Base-by-base conservation (phyloP, 1,139 yeast genomes). In the Arxiozyma bovina region DNA sequence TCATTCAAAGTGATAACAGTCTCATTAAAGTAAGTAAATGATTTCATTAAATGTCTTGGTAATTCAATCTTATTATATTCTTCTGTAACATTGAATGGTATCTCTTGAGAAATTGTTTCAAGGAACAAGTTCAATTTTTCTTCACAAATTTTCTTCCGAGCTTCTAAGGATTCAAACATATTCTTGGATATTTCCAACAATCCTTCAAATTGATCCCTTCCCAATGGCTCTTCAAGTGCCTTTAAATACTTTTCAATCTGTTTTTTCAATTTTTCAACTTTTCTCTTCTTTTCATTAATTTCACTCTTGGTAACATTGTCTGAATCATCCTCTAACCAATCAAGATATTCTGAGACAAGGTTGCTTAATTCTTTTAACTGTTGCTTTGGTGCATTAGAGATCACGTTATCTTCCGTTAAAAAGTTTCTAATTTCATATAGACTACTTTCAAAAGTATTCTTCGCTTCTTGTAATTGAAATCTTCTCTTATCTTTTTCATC, bases 291-390 rank as follows among this genome's bases (percentile, higher is more conserved):
- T 9, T 65, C 61, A 27, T 70, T 67, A 42, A 74, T 63, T 50
- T 67, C 64, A 55, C 73, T 73, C 45, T 76, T 57, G 0, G 75
- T 59, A 1, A 88, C 79, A 38, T 73, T 74, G 54, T 82, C 87
- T 53, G 88, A 79, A 23, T 84, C 91, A 60, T 79, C 82, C 54
- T 88, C 96, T 43, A 89, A 73, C 96, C 96, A 88, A 58, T 86
- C 94, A 52, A 86, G 71, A 25, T 77, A 72, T 25, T 81, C 83
- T 38, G 73, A 60, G 1, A 85, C 77, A 3, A 70, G 46, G 0
- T 67, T 65, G 1, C 75, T 60, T 6, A 78, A 73, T 11, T 66
- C 65, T 4, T 70, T 73, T 2, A 75, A 52, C 21, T 77, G 61
- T 15, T 72, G 73, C 12, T 67, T 62, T 11, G 76, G 74, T 1